Conservation (phyloP, 2,329 filamentous ascomycete species). For the Talaromyces funiculosus region DNA sequence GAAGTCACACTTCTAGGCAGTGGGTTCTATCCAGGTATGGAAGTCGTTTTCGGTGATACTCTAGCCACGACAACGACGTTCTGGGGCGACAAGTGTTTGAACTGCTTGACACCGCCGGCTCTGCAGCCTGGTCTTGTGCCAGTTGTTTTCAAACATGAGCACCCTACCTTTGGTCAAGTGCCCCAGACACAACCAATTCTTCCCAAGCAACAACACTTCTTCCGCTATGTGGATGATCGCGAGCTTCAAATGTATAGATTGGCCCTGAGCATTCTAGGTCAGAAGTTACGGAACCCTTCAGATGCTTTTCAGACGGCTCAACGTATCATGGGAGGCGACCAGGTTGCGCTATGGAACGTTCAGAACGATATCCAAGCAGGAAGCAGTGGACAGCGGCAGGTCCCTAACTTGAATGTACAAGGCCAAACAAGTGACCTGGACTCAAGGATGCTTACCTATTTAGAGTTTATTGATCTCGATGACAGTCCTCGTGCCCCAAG, state of each 20-base stretch:
- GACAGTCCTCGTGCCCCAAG: constrained; percentile 63
- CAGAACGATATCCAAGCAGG: constrained; percentile 40
- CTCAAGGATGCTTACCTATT: constrained; percentile 61
- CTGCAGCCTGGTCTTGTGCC: constrained; percentile 61
- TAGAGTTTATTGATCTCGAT: constrained; percentile 75
- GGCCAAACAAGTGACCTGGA: constrained; percentile 54
- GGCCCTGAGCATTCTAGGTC: constrained; percentile 41
- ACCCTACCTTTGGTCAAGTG: constrained; percentile 44
- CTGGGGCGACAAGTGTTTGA: constrained; percentile 73
- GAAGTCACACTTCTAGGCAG: constrained; percentile 82
- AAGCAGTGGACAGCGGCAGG: constrained; percentile 40
- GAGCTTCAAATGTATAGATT: constrained; percentile 44
- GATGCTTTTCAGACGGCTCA: constrained; percentile 46
- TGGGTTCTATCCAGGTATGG: constrained; percentile 70
- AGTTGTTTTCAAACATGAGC: constrained; percentile 60
- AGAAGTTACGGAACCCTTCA: constrained; percentile 42
- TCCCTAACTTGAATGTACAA: constrained; percentile 39
- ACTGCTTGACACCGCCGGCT: constrained; percentile 71
- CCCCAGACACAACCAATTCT: constrained; percentile 40
- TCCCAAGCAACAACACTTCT: constrained; percentile 50
- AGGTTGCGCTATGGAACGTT: constrained; percentile 44
- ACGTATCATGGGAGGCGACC: constrained; percentile 43
- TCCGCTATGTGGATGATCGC: constrained; percentile 60
- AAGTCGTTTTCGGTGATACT: constrained; percentile 76
- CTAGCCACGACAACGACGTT: constrained; percentile 68